Conservation (phyloP, 2,329 filamentous ascomycete genomes). For the Pestalotiopsis sp. region DNA sequence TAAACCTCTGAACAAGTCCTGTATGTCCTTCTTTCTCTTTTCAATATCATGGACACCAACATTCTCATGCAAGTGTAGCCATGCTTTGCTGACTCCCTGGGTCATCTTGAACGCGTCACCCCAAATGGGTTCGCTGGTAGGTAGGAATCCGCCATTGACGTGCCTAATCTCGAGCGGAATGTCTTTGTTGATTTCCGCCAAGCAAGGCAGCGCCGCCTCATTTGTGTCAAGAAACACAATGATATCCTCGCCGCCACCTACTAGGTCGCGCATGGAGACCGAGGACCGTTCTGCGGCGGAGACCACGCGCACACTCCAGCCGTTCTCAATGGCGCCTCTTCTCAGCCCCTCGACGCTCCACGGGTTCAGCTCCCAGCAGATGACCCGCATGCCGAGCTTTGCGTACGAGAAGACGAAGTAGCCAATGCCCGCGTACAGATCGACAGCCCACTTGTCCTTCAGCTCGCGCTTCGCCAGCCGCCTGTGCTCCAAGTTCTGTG, state of each 20-base stretch:
- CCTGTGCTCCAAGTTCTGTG: constrained; percentile 10
- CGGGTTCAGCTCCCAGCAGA: constrained; percentile 90
- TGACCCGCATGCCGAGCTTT: constrained; percentile 69
- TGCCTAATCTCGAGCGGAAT: constrained; percentile 51
- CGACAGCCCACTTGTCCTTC: constrained; percentile 59
- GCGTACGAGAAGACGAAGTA: constrained; percentile 91
- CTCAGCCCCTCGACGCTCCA: constrained; percentile 84
- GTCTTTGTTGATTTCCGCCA: constrained; percentile 19
- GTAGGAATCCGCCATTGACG: constrained; percentile 66
- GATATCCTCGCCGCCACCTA: constrained; percentile 39
- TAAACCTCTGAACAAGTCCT: constrained; percentile 43
- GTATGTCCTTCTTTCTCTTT: constrained; percentile 47
- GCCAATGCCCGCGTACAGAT: constrained; percentile 90
- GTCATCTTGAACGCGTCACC: constrained; percentile 50
- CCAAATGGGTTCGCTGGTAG: constrained; percentile 60
- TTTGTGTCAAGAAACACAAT: constrained; percentile 74
- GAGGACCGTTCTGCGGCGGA: constrained; percentile 38
- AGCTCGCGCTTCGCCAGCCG: constrained; percentile 16
- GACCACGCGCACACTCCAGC: constrained; percentile 64
- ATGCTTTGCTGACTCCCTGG: constrained; percentile 39
- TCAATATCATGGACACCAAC: constrained; percentile 58
- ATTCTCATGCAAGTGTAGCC: constrained; percentile 71
- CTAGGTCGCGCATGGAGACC: not conserved
- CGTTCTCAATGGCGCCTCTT: constrained; percentile 72
- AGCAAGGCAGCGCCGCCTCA: constrained; percentile 49